phyloP scores from a whole-genome alignment of 352 stramenopile species.

The Poterioochromonas sp. region DNA sequence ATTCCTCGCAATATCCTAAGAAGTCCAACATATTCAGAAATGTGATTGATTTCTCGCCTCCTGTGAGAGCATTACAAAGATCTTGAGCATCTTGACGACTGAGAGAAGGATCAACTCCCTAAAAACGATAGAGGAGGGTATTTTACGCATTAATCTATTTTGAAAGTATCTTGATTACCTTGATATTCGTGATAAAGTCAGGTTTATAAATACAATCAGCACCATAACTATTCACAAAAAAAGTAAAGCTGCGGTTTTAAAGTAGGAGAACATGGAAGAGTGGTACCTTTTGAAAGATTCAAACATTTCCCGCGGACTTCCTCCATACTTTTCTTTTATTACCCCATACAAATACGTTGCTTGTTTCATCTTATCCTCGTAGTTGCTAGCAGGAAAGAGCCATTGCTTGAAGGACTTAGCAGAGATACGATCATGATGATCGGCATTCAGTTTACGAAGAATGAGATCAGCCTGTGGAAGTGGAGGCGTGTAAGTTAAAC shows the following conservation, averaged over 20 bases:
- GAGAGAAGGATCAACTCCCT: background rate
- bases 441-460: no score
- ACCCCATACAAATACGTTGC: background rate
- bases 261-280: background rate
- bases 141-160: no score
- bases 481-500: background rate
- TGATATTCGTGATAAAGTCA: constrained; percentile 11
- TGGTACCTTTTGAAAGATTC: constrained; percentile 15
- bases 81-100: background rate
- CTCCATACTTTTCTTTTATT: background rate
- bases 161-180: no score
- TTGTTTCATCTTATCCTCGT: background rate
- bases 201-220: background rate
- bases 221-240: constrained; percentile 1
- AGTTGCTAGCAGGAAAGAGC: background rate
- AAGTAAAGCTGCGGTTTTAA: background rate
- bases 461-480: background rate
- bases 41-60: background rate
- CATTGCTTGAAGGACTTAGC: background rate
- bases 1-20: no score
- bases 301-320: background rate
- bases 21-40: background rate
- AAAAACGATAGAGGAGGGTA: no score
- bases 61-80: background rate
- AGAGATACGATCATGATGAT: background rate